A percentile compares a stretch with the other conserved stretches of the same genome.
These are phyloP conservation scores for barrel medic (Medicago truncatula) DNA, from an alignment of 306 rosid genomes.

Conservation along the genomic window MtrunA17r5.0-ANR NC_053047.1:32124001-32124500, in stretches of 20 bases:
- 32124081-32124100: slow-evolving; percentile 70
- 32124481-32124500: slow-evolving; percentile 77
- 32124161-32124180: slow-evolving; percentile 63
- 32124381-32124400: slow-evolving; percentile 64
- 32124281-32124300: slow-evolving; percentile 85
- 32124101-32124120: slow-evolving; percentile 78
- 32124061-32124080: slow-evolving; percentile 73
- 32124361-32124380: slow-evolving; percentile 68
- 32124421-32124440: slow-evolving; percentile 77
- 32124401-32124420: slow-evolving; percentile 72
- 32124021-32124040: slow-evolving; percentile 81
- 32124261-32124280: slow-evolving; percentile 83
- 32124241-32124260: slow-evolving; percentile 74
- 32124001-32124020: slow-evolving; percentile 75
- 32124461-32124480: slow-evolving; percentile 76
- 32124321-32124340: slow-evolving; percentile 89
- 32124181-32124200: slow-evolving; percentile 80
- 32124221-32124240: slow-evolving; percentile 73
- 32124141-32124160: slow-evolving; percentile 71
- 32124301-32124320: slow-evolving; percentile 92
- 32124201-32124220: slow-evolving; percentile 76
- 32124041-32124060: slow-evolving; percentile 78
- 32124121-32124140: slow-evolving; percentile 91
- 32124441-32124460: slow-evolving; percentile 69
- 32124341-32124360: slow-evolving; percentile 85